Evolutionary conservation across 495 filamentous ascomycete species (phyloP), one percentile per base, ranked within the genome.

Genomic region (Neurospora sp.): DNA sequence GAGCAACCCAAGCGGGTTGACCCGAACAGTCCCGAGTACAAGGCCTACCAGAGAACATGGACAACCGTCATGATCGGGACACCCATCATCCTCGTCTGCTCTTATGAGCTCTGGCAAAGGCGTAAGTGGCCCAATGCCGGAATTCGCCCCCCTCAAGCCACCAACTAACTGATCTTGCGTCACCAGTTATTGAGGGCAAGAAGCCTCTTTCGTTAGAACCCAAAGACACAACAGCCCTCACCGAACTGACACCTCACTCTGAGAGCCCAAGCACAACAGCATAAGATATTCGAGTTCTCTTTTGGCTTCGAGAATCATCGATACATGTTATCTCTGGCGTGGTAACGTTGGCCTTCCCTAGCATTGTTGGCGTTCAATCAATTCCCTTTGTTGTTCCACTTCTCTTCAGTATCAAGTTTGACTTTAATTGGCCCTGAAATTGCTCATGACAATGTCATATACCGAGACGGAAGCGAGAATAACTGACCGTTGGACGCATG

Each of bases 41-140:
- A 83, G 71, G 69, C 69, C 62, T 79, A 80, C 54, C 79, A 81
- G 48, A 76, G 82, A 54, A 84, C 78, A 69, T 83, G 81, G 72
- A 78, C 76, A 7, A 75, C 77, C 37, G 39, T 83, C 38, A 84
- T 86, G 71, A 80, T 86, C 39, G 82, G 81, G 18, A 72, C 86
- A 75, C 85, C 85, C 0, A 81, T 86, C 40, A 72, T 86, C 0
- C 69, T 85, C 4, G 84, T 86, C 11, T 85, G 84, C 20, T 84
- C 84, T 3, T 86, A 82, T 72, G 80, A 74, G 46, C 73, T 86
- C 11, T 86, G 79, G 72, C 77, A 85, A 23, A 76, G 84, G 71
- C 78, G 84, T 78, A 73, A 79, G 82, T 79, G 44, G n/a, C 35
- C 7, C 18, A 14, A 4, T 70, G 12, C n/a, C 71, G 39, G 59